Evolutionary conservation across 139 green algal genomes (phyloP).

Genomic region (Picochlorum sp.): DNA sequence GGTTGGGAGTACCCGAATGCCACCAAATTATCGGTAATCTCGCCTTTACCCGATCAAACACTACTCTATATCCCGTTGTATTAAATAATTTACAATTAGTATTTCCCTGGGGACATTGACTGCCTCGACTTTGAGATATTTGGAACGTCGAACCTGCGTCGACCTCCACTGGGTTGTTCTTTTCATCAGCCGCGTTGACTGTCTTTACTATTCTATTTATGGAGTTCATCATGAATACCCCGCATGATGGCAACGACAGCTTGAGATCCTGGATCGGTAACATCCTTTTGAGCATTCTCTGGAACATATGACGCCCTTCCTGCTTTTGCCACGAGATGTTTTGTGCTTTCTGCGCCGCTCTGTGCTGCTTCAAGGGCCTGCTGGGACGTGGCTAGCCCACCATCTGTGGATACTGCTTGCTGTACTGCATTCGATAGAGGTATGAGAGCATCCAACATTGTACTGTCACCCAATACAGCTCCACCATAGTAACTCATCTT

Average conservation of each 20-base stretch:
- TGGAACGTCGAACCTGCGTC: too few relatives aligned
- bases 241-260: slow-evolving; percentile 54
- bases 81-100: too few relatives aligned
- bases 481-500: slow-evolving; percentile 60
- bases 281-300: slow-evolving; percentile 19
- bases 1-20: too few relatives aligned
- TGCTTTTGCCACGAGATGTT: slow-evolving; percentile 44
- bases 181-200: background rate
- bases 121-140: too few relatives aligned
- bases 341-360: slow-evolving; percentile 50
- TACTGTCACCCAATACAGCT: slow-evolving; percentile 49
- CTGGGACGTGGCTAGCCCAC: slow-evolving; percentile 8
- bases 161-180: background rate
- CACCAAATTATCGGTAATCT: too few relatives aligned
- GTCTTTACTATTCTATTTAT: background rate
- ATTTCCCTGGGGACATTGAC: too few relatives aligned
- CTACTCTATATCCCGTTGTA: too few relatives aligned
- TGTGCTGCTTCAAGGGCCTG: slow-evolving; percentile 38
- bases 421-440: slow-evolving; percentile 12
- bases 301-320: slow-evolving; percentile 61
- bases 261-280: slow-evolving; percentile 55
- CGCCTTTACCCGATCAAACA: too few relatives aligned
- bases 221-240: slow-evolving; percentile 10
- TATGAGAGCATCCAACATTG: slow-evolving; percentile 73
- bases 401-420: background rate